Evolutionary conservation across 371 early-diverging fungal genomes (phyloP), one percentile per base, ranked within the genome.

Genomic region (Umbelopsis sp.): DNA sequence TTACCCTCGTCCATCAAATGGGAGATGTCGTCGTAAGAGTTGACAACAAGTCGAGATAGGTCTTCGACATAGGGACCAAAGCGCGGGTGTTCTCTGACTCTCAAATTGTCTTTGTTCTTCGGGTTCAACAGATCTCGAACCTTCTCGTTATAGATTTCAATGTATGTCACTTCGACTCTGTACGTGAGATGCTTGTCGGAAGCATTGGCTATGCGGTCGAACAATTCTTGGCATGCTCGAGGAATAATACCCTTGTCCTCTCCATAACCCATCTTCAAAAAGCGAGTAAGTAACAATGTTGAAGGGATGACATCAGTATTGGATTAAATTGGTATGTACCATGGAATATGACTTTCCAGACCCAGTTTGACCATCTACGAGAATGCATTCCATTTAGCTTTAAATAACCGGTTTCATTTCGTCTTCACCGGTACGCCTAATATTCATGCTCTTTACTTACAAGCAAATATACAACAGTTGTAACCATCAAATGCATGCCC

Each of bases 1-100:
- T 94, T 94, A 52, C 97, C 97, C 76, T 91, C 90, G 44, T 92
- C 91, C 91, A 96, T 89, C 7, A 94, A 76, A 66, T 85, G 86
- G 66, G 89, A 85, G 37, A 92, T 91, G 68, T 94, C 92, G 35
- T 87, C 83, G 71, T 89, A 88, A 4, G 91, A 88, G 8, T 84
- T 83, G 7, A 97, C 94, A 14, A 90, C 90, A 14, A 93, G 80
- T 57, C 92, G 90, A 4, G 91, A 91, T 32, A 96, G 72, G 69
- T 96, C 96, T 75, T 95, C 96, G 50, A 97, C 95, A 68, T 93
- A 94, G 0, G 96, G 94, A 2, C 94, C 97, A 24, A 95, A 80
- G 0, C 83, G 82, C 1, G 94, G 94, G 76, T 96, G 96, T 73
- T 95, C 94, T 53, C 96, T 87, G 0, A 95, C 92, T 52, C 91